Conservation (phyloP, 495 filamentous ascomycete species). For the Hypoxylon perforatum region DNA sequence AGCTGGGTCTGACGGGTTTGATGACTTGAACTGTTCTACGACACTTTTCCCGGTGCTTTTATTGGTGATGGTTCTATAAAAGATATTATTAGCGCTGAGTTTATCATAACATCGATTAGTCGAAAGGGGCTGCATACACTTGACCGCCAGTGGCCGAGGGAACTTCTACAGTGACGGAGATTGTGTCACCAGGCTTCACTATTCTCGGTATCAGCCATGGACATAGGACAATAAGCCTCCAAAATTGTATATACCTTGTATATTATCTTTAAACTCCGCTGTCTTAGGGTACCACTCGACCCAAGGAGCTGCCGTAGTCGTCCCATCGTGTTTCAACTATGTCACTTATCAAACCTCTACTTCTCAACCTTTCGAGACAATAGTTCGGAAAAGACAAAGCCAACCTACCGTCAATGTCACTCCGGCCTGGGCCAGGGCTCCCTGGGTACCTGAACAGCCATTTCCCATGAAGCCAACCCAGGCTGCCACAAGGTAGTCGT, state of each 20-base stretch:
- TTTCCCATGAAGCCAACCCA: neutral
- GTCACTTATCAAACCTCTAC: neutral
- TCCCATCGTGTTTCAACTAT: neutral
- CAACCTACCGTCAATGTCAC: neutral
- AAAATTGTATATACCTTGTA: neutral
- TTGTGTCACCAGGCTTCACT: neutral
- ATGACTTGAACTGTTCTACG: neutral
- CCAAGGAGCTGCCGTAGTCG: neutral
- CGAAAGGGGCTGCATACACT: too few species aligned
- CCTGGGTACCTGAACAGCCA: neutral
- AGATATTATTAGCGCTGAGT: too few species aligned
- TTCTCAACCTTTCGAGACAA: too few species aligned
- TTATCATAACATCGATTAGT: too few species aligned
- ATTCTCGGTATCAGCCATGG: neutral
- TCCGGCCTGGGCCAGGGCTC: neutral
- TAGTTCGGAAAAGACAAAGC: neutral
- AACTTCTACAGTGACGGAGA: too few species aligned
- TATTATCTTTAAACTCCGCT: neutral
- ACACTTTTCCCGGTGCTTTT: neutral
- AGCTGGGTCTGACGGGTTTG: neutral
- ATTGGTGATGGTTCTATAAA: neutral
- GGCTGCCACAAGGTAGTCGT: neutral
- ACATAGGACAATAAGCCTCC: neutral
- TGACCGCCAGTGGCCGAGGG: too few species aligned
- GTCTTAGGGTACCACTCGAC: neutral